Evolutionary conservation across 768 basidiomycete species (phyloP).

Genomic region (Hygrocybe punicea): DNA sequence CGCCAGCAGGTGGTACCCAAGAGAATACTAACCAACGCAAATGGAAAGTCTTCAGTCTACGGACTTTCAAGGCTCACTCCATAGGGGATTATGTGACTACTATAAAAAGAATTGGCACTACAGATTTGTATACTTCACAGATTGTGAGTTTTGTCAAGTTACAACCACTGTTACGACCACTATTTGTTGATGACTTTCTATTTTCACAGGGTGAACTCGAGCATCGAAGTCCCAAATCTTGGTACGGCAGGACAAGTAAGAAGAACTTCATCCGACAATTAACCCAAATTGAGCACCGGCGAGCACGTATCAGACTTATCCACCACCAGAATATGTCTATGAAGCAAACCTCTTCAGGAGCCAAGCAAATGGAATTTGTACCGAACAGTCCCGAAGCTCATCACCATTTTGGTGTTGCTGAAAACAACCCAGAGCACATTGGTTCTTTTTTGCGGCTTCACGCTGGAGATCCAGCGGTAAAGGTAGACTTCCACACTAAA

Average conservation of each 20-base stretch:
- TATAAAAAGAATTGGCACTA: neutral
- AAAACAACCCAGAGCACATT: neutral
- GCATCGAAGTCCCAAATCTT: conserved; percentile 8
- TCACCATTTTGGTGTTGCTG: neutral
- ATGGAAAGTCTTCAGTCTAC: neutral
- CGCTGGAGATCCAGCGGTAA: neutral
- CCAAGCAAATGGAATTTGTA: neutral
- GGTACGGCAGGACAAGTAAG: conserved; percentile 9
- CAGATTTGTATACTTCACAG: neutral
- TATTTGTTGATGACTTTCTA: neutral
- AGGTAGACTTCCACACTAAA: neutral
- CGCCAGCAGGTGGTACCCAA: neutral
- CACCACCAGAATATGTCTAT: neutral
- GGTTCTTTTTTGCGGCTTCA: neutral
- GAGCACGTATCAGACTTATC: conserved; percentile 5
- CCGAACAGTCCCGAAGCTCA: neutral
- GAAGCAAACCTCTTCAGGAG: neutral
- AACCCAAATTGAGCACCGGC: conserved; percentile 11
- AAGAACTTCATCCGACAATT: conserved; percentile 11
- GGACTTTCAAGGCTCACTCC: conserved; percentile 3
- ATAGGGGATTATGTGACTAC: conserved; percentile 3
- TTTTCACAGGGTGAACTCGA: conserved; percentile 12
- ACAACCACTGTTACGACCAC: neutral
- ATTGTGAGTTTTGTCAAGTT: neutral
- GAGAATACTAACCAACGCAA: neutral